A percentile compares a stretch with the other conserved stretches of the same genome.
Evolutionary conservation across 805 yeast species (phyloP).

Genomic region (Candida anglica): DNA sequence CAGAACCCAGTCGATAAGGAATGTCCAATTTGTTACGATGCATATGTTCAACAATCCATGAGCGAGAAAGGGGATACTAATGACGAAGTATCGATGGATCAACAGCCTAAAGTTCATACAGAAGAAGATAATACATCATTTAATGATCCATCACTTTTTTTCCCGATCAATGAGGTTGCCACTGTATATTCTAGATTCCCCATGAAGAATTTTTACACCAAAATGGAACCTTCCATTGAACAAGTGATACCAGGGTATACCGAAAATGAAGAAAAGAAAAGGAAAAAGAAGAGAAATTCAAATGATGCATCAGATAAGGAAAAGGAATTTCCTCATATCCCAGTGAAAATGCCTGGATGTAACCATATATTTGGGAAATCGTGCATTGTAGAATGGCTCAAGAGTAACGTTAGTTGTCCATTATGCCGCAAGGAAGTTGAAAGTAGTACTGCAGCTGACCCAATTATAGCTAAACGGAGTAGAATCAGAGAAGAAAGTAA

Average conservation of each 20-base stretch:
- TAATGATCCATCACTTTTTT: conserved; percentile 29
- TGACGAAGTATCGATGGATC: too few species aligned
- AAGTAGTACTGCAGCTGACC: conserved; percentile 15
- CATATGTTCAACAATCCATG: too few species aligned
- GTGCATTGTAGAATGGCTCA: conserved; percentile 40
- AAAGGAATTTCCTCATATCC: conserved; percentile 20
- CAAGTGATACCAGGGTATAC: conserved; percentile 25
- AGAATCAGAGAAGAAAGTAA: conserved; percentile 9
- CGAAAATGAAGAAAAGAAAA: conserved; percentile 10
- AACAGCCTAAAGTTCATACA: background rate
- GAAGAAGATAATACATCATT: conserved; percentile 9
- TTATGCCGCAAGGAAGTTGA: conserved; percentile 37
- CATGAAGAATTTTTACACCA: conserved; percentile 16
- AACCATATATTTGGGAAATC: conserved; percentile 38
- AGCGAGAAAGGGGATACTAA: too few species aligned
- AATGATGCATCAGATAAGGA: too few species aligned
- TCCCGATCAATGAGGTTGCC: conserved; percentile 27
- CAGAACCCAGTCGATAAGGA: conserved; percentile 22
- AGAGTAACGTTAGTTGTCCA: conserved; percentile 36
- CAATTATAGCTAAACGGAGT: conserved; percentile 9
- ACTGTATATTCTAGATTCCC: conserved; percentile 24
- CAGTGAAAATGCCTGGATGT: conserved; percentile 40
- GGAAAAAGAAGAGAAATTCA: conserved; percentile 8
- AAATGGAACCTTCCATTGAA: conserved; percentile 14
- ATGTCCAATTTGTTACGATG: conserved; percentile 41